Conservation (phyloP, 176 grass and related monocot genomes). For the Rhynchospora pubera region DNA sequence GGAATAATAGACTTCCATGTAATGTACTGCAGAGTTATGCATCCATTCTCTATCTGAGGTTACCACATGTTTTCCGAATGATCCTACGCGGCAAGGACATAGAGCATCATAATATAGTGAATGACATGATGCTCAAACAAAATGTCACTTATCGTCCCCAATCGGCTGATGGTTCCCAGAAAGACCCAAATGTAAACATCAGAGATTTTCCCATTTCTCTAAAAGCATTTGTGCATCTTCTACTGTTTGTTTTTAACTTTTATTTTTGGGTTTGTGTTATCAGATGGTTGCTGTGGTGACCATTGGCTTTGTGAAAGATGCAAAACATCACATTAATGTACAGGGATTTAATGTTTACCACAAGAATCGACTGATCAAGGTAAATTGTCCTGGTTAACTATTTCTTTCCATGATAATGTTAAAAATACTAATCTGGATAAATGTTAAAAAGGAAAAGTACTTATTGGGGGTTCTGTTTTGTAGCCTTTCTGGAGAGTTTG, state of each 20-base stretch:
- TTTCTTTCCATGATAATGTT: neutral
- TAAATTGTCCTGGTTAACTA: constrained; percentile 25
- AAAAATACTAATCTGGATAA: neutral
- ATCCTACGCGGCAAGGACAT: constrained; percentile 85
- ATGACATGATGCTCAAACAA: constrained; percentile 98
- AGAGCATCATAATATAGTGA: constrained; percentile 94
- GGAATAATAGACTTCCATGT: neutral
- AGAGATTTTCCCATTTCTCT: constrained; percentile 16
- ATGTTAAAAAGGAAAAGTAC: neutral
- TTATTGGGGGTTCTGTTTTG: constrained; percentile 12
- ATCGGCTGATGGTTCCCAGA: constrained; percentile 44
- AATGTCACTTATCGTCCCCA: constrained; percentile 83
- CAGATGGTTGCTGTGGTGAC: constrained; percentile 92
- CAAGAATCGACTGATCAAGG: constrained; percentile 95
- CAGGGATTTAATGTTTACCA: constrained; percentile 99
- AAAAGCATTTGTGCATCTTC: constrained; percentile 15
- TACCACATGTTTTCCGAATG: constrained; percentile 75
- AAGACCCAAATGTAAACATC: constrained; percentile 68
- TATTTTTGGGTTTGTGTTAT: constrained; percentile 22
- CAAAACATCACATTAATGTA: constrained; percentile 86
- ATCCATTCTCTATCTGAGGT: constrained; percentile 89
- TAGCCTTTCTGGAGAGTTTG: constrained; percentile 99
- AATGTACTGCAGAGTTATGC: constrained; percentile 85
- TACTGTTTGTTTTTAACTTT: constrained; percentile 15
- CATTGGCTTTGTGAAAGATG: constrained; percentile 98